Evolutionary conservation across 441 rosid species (phyloP).

Genomic region (Corymbia citriodora): DNA sequence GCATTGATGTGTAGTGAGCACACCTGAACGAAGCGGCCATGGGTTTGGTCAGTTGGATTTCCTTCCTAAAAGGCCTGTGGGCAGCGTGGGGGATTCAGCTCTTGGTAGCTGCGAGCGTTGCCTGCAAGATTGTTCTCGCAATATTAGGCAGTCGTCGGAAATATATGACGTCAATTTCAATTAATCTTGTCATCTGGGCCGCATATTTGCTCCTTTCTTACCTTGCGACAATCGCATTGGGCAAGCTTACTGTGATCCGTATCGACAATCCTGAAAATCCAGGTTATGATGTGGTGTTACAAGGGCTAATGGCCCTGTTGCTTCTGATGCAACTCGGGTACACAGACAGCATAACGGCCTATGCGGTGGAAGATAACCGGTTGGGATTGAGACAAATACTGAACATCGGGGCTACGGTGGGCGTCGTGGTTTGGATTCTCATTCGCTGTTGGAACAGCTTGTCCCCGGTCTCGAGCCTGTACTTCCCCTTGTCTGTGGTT

Average conservation of each 20-base stretch:
- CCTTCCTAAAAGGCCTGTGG: neutral
- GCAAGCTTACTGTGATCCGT: neutral
- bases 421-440: neutral
- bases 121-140: neutral
- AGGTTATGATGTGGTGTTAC: neutral
- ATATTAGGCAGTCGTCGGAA: neutral
- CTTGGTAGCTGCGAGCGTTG: neutral
- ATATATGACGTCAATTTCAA: neutral
- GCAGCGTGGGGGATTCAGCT: neutral
- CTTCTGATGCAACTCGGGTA: neutral
- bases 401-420: neutral
- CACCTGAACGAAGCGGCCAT: neutral
- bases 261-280: neutral
- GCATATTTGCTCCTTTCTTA: neutral
- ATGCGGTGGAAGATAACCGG: neutral
- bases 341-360: neutral
- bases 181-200: neutral
- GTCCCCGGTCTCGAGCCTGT: neutral
- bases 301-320: neutral
- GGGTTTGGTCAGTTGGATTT: neutral
- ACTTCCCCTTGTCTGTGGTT: neutral
- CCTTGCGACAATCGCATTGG: neutral
- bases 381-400: neutral
- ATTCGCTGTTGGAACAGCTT: neutral
- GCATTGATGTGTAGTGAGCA: neutral